Evolutionary conservation across 1,139 yeast species (phyloP), one percentile per base, ranked within the genome.

Genomic region (Meyerozyma athensensis): DNA sequence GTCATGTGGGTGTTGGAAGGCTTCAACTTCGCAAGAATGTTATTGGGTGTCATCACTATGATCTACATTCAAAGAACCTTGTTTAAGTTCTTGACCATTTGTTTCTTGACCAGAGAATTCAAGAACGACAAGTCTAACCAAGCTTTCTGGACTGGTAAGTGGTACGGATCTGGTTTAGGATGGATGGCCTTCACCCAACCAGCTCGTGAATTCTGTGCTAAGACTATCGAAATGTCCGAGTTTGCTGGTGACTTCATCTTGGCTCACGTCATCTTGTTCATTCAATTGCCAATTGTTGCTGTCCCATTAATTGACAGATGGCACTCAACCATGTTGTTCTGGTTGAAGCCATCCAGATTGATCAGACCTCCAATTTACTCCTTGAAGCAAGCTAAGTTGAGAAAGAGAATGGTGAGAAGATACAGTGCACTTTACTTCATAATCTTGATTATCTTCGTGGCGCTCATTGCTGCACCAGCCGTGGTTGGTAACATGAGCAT

Each of bases 101-200:
- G 78, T 49, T 69, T 81, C 67, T 76, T 92, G 61, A 90, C 98
- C 38, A 83, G 99, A 73, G 99, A 92, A 69, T 90, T 89, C 74
- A 92, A 90, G 80, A 90, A 87, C 55, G 98, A 94, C 65, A 90
- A 85, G 61, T 77, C 98, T 33, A 92, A 92, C 70, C 83, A 95
- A 53, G 97, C 98, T 20, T 92, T 95, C 92, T 92, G 99, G 99
- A 85, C 96, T 45, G 99, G 99, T 76, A 90, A 90, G 67, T 92
- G 99, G 99, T 87, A 90, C 65, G 90, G 95, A 46, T 73, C 87
- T 46, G 95, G 96, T 58, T 71, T 92, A 69, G 98, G 98, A 46
- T 83, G 86, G 81, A 82, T 86, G 80, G 96, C 97, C 16, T 77
- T 86, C 74, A 85, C 97, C 26, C 98, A 92, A 71, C 98, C 99